Percentiles rank a stretch among this genome's conserved stretches.
Conservation (phyloP, 2,329 filamentous ascomycete species). For the Coniosporium tulheliwenetii region DNA sequence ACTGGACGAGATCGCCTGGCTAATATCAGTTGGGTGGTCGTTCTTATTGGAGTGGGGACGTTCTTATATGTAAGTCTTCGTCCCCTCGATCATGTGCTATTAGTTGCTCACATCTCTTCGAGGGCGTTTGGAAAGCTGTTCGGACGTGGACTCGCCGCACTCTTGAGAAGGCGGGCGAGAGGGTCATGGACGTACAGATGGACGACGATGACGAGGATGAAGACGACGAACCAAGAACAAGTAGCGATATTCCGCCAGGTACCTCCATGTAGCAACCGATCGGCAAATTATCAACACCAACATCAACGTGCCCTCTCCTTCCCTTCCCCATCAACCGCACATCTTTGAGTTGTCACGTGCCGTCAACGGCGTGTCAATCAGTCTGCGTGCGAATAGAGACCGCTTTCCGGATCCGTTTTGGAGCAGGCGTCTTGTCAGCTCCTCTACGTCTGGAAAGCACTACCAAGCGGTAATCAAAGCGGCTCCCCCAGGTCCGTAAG, state of each 20-base stretch:
- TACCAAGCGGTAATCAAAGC: neutral
- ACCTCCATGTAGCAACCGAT: constrained; percentile 3
- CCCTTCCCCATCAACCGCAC: constrained; percentile 39
- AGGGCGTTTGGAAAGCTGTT: constrained; percentile 73
- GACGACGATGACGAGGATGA: constrained; percentile 43
- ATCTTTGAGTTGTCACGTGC: constrained; percentile 92
- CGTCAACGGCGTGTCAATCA: constrained; percentile 78
- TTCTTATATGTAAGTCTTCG: constrained; percentile 53
- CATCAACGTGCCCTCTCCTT: neutral
- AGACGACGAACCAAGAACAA: constrained; percentile 13
- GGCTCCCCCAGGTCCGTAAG: too few relatives aligned
- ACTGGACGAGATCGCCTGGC: constrained; percentile 65
- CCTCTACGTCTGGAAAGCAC: neutral
- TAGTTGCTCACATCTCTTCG: neutral
- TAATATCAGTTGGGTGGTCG: constrained; percentile 62
- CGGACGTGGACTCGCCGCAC: constrained; percentile 54
- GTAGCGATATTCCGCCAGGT: constrained; percentile 6
- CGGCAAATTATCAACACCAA: constrained; percentile 3
- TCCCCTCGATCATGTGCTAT: neutral
- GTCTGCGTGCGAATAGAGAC: constrained; percentile 84
- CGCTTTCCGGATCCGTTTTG: constrained; percentile 6
- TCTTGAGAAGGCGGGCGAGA: constrained; percentile 64
- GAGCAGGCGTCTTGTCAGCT: constrained; percentile 4
- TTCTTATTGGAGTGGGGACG: constrained; percentile 65
- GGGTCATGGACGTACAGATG: constrained; percentile 65